A percentile compares a stretch with the other conserved stretches of the same genome.
Conservation (phyloP, 169 alveolate species). For the Plasmodium inui region DNA sequence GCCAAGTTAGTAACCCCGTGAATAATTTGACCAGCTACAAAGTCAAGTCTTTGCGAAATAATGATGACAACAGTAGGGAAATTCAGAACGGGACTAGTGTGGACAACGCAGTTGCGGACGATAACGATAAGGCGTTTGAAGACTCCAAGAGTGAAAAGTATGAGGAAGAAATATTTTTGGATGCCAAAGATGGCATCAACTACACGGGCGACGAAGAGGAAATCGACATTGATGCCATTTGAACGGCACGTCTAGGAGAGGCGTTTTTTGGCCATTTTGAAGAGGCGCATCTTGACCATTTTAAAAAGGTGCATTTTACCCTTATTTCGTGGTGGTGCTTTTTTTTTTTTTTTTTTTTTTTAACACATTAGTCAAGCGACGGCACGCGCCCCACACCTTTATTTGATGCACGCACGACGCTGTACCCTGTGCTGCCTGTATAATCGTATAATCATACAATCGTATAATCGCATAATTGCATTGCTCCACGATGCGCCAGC, state of each 20-base stretch:
- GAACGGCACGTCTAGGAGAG: not conserved
- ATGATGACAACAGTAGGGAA: constrained; percentile 37
- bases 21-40: constrained; percentile 16
- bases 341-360: not conserved
- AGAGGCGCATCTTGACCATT: not conserved
- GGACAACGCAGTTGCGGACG: not conserved
- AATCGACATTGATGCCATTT: constrained; percentile 72
- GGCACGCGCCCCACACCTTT: not conserved
- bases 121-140: constrained; percentile 61
- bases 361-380: not conserved
- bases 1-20: constrained; percentile 28
- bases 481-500: not conserved
- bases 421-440: not conserved
- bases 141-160: constrained; percentile 74
- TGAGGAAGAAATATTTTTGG: constrained; percentile 75
- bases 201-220: constrained; percentile 75
- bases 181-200: constrained; percentile 71
- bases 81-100: not conserved
- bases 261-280: not conserved
- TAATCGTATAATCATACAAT: too few species aligned
- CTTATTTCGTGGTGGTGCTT: not conserved
- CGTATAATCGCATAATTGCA: not conserved
- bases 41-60: constrained; percentile 69
- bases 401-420: not conserved
- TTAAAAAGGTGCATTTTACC: not conserved